Evolutionary conservation across 1,284 basidiomycete genomes (phyloP).

Genomic region (Gomphus bonarii): DNA sequence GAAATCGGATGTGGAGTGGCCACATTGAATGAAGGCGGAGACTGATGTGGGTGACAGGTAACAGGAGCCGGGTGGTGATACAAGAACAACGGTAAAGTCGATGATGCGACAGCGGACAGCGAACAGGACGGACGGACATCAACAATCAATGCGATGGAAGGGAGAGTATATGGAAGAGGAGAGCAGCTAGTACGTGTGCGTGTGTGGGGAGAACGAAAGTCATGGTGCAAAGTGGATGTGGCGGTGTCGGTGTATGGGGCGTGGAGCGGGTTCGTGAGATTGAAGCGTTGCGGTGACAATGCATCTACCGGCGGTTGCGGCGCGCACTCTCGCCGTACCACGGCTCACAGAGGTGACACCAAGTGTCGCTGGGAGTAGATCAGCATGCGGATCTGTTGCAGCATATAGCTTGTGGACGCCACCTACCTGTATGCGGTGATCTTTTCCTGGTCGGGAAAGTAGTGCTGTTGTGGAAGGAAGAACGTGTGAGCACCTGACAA

Average conservation of each 20-base stretch:
- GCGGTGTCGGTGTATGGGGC: too few relatives aligned
- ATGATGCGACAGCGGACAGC: too few relatives aligned
- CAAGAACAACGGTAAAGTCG: too few relatives aligned
- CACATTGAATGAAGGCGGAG: too few relatives aligned
- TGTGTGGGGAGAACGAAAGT: too few relatives aligned
- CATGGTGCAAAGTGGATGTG: too few relatives aligned
- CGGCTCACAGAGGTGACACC: conserved; percentile 10
- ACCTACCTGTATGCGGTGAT: conserved; percentile 9
- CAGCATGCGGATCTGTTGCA: too few relatives aligned
- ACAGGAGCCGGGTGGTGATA: too few relatives aligned
- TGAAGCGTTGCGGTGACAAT: background rate
- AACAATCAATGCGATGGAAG: background rate
- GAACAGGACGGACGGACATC: too few relatives aligned
- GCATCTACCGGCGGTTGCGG: background rate
- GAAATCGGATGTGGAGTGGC: too few relatives aligned
- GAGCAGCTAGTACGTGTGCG: background rate
- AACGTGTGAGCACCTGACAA: background rate
- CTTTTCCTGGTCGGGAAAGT: conserved; percentile 10
- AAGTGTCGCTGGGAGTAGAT: conserved; percentile 1
- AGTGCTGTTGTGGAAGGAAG: background rate
- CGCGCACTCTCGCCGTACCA: conserved; percentile 7
- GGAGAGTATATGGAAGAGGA: background rate
- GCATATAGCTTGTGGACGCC: background rate
- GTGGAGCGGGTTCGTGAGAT: too few relatives aligned
- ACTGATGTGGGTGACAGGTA: too few relatives aligned